A percentile compares a stretch with the other conserved stretches of the same genome.
phyloP scores from a whole-genome alignment of 2,329 filamentous ascomycete genomes.

The Geosmithia putterillii region DNA sequence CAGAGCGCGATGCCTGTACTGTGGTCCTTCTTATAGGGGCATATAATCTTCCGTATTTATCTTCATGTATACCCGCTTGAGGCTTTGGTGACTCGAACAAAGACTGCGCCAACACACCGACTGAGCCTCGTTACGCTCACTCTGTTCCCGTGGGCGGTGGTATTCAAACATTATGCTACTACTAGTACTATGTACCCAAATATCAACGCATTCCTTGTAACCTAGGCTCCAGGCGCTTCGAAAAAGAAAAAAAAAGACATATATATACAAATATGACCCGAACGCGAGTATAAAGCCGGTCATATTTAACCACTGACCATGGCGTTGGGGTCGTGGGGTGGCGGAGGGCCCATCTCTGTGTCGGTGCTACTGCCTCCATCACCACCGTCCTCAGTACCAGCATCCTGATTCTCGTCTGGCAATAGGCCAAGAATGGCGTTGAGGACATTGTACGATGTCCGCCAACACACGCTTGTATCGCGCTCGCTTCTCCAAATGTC shows the following conservation, averaged over 20 bases:
- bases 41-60: too few relatives aligned
- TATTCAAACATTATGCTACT: not conserved
- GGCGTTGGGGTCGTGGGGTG: too few relatives aligned
- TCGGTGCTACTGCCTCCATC: not conserved
- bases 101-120: too few relatives aligned
- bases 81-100: too few relatives aligned
- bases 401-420: constrained; percentile 5
- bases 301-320: too few relatives aligned
- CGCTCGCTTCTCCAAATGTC: constrained; percentile 21
- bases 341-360: not conserved
- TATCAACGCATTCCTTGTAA: not conserved
- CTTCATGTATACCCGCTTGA: too few relatives aligned
- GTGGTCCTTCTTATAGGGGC: too few relatives aligned
- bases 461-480: constrained; percentile 20
- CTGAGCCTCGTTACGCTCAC: too few relatives aligned
- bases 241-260: not conserved
- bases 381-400: not conserved
- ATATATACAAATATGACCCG: not conserved
- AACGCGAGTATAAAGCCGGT: too few relatives aligned
- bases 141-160: too few relatives aligned
- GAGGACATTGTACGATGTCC: constrained; percentile 18
- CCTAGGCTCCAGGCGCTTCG: not conserved
- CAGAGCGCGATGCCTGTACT: too few relatives aligned
- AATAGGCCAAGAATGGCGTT: constrained; percentile 13
- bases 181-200: not conserved